Evolutionary conservation across 1,139 yeast genomes (phyloP).

Genomic region (Pichia cactophila): DNA sequence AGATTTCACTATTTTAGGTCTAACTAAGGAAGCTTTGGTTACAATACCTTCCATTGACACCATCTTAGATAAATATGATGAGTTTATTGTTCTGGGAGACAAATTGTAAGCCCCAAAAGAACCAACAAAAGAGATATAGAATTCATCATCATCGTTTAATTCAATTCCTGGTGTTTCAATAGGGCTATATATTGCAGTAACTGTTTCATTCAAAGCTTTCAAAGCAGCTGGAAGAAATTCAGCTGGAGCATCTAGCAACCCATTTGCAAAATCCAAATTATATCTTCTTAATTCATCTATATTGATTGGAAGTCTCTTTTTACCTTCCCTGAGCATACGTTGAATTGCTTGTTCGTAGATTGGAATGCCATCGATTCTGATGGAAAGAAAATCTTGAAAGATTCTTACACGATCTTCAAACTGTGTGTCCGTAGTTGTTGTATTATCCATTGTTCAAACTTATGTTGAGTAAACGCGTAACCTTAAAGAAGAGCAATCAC

Average conservation of each 20-base stretch:
- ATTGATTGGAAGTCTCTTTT: constrained; percentile 64
- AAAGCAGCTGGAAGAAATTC: constrained; percentile 88
- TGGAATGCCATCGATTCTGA: constrained; percentile 34
- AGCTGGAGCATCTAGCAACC: constrained; percentile 69
- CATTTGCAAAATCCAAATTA: constrained; percentile 72
- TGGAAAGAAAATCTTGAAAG: constrained; percentile 81
- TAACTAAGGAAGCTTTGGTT: constrained; percentile 83
- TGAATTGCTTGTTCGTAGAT: constrained; percentile 65
- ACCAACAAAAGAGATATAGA: constrained; percentile 79
- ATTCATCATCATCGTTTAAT: constrained; percentile 56
- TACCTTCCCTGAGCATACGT: constrained; percentile 59
- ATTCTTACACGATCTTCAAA: constrained; percentile 71
- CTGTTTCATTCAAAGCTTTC: constrained; percentile 77
- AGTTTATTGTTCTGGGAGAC: constrained; percentile 80
- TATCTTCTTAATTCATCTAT: constrained; percentile 85
- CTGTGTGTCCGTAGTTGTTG: constrained; percentile 23
- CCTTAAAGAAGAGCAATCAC: not conserved
- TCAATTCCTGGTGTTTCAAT: constrained; percentile 41
- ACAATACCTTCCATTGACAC: constrained; percentile 93
- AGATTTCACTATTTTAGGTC: constrained; percentile 87
- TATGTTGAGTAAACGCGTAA: not conserved
- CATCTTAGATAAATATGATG: constrained; percentile 70
- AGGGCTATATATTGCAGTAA: constrained; percentile 58
- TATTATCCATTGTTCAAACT: not conserved
- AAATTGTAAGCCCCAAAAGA: constrained; percentile 85